Base-by-base conservation (phyloP, 768 basidiomycete species). In the Lactifluus echinatus region DNA sequence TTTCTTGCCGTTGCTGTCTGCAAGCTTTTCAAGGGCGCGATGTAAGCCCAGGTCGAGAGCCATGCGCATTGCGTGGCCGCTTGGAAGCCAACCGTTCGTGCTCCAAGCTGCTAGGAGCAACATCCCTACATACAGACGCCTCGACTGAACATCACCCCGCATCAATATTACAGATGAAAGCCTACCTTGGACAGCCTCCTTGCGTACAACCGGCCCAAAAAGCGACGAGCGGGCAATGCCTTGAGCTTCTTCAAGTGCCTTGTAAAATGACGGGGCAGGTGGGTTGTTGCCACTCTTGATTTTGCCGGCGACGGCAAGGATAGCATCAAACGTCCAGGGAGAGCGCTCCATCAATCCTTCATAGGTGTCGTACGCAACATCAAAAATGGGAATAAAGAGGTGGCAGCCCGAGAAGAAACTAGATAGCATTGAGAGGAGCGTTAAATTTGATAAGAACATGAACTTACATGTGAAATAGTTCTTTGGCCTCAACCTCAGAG, bases 401-500 rank as follows among this genome's bases (percentile, higher is more conserved):
- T 96, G 89, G 73, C 93, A 96, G 48, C 93, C 93, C 56, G 89
- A 85, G 75, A 95, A 95, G 78, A 95, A 97, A 67, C 90, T 93
- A 45, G 21, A 49, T 19, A 62, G 44, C 64, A 68, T 71, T 66
- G 65, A 61, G 66, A 64, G 66, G 17, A 23, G 24, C n/a, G 26
- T 26, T 58, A 28, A 33, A 17, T 31, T 43, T 3, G 24, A 39
- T 47, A 44, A 26, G 65, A 17, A 58, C 43, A 33, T 48, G 15
- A 67, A 65, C 80, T 72, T 59, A 92, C 87, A 94, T 92, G 74
- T 92, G 87, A 75, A 87, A 93, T 53, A 96, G 78, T 70, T 93
- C 90, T 66, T 90, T 80, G 55, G 91, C 93, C 73, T 95, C 93
- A 29, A 74, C 68, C 66, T 94, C 93, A 33, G 80, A 74, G 50